Percentiles rank a stretch among this genome's conserved stretches.
Evolutionary conservation across 345 rosid genomes (phyloP).

Genomic region (Trapa bicornis): DNA sequence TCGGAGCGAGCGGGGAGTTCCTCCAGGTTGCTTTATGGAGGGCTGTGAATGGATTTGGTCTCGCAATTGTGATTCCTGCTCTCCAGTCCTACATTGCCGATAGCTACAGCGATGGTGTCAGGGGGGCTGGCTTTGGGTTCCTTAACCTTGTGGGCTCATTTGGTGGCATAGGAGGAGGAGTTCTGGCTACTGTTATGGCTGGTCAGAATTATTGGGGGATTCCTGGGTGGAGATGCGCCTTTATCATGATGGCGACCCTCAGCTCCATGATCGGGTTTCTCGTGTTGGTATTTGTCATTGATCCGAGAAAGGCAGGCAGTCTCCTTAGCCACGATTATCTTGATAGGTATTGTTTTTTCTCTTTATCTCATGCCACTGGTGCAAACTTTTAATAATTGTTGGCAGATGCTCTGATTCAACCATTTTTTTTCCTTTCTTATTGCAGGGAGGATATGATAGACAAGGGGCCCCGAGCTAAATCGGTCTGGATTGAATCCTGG

Average conservation of each 20-base stretch:
- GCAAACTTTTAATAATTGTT: neutral
- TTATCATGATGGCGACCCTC: conserved; percentile 71
- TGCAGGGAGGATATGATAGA: conserved; percentile 38
- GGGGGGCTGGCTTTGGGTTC: conserved; percentile 91
- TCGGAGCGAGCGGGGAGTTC: conserved; percentile 66
- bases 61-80: conserved; percentile 95
- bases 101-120: conserved; percentile 65
- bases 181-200: conserved; percentile 87
- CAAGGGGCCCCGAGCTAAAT: conserved; percentile 25
- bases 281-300: conserved; percentile 58
- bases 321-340: conserved; percentile 7
- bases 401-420: conserved; percentile 1
- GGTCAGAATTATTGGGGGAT: conserved; percentile 58
- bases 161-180: conserved; percentile 98
- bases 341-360: conserved; percentile 22
- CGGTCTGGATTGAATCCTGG: conserved; percentile 69
- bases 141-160: conserved; percentile 62
- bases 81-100: conserved; percentile 94
- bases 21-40: conserved; percentile 82
- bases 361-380: neutral
- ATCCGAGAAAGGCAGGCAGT: conserved; percentile 38
- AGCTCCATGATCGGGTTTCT: conserved; percentile 68
- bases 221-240: conserved; percentile 94
- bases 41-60: conserved; percentile 86
- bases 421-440: conserved; percentile 10